Evolutionary conservation across 257 asterid genomes (phyloP).

Genomic region (Rauvolfia tetraphylla): DNA sequence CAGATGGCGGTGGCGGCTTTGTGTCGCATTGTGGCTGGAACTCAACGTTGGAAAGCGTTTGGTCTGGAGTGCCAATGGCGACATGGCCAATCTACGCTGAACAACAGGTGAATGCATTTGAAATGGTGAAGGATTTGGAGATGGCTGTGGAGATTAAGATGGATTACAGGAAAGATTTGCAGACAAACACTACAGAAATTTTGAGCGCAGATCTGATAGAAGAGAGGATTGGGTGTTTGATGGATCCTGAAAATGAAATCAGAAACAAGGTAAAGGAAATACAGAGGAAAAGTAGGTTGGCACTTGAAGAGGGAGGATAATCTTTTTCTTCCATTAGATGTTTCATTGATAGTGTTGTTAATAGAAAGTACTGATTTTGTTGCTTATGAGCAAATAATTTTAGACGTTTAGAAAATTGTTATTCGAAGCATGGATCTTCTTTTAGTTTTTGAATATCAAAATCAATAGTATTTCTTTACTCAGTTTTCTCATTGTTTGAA

Average conservation of each 20-base stretch:
- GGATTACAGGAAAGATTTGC: background rate
- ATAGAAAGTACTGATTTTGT: background rate
- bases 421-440: too few species aligned
- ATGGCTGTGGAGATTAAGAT: too few species aligned
- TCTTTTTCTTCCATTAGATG: background rate
- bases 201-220: slow-evolving; percentile 2
- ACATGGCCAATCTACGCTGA: slow-evolving; percentile 7
- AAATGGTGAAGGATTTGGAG: slow-evolving; percentile 6
- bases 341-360: background rate
- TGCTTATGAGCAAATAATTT: background rate
- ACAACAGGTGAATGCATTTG: slow-evolving; percentile 5
- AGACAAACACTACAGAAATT: background rate
- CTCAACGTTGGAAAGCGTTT: slow-evolving; percentile 3
- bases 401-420: background rate
- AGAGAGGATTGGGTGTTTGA: background rate
- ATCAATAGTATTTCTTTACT: too few species aligned
- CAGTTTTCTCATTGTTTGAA: too few species aligned
- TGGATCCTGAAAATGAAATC: slow-evolving; percentile 6
- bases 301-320: slow-evolving; percentile 4
- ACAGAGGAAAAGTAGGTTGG: slow-evolving; percentile 4
- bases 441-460: too few species aligned
- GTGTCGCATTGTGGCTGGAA: slow-evolving; percentile 36
- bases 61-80: slow-evolving; percentile 9
- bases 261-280: slow-evolving; percentile 9
- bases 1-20: slow-evolving; percentile 34